These are phyloP conservation scores for Sporisorium sorghi DNA, from an alignment of 1,284 basidiomycete genomes.

Conservation along the genomic window DNA sequence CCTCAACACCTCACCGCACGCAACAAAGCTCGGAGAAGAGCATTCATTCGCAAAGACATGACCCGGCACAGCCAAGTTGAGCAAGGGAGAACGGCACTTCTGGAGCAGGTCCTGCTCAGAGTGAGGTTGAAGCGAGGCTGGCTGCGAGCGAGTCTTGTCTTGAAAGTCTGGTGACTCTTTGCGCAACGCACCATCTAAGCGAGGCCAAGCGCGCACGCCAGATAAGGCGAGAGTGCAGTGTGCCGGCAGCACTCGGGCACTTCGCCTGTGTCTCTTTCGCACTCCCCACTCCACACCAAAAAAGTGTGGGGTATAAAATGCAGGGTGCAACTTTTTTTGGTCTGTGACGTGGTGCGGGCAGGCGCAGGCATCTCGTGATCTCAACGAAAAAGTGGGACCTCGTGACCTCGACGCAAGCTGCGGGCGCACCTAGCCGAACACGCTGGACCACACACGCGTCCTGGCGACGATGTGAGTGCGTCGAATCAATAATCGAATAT, in stretches of 20 bases:
- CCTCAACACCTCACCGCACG: too few species aligned
- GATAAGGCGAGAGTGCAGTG: slow-evolving; percentile 19
- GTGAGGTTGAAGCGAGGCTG: neutral
- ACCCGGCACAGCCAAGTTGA: neutral
- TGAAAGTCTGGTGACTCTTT: slow-evolving; percentile 11
- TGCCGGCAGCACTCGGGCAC: neutral
- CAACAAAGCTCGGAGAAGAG: neutral
- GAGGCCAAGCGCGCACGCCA: slow-evolving; percentile 25
- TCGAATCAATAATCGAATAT: too few species aligned
- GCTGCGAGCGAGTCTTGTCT: neutral
- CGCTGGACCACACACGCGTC: too few species aligned
- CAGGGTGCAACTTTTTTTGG: slow-evolving; percentile 27
- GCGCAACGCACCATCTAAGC: slow-evolving; percentile 32
- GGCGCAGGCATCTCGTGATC: slow-evolving; percentile 1
- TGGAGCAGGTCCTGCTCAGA: slow-evolving; percentile 20
- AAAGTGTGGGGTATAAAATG: slow-evolving; percentile 46
- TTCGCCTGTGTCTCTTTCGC: slow-evolving; percentile 1
- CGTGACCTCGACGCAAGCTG: slow-evolving; percentile 34
- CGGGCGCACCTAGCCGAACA: slow-evolving; percentile 13
- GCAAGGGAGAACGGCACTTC: slow-evolving; percentile 12
- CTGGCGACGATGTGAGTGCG: too few species aligned
- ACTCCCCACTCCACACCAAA: slow-evolving; percentile 10
- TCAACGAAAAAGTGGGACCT: slow-evolving; percentile 4
- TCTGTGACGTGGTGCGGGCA: slow-evolving; percentile 16
- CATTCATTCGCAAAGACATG: neutral